phyloP scores from a whole-genome alignment of 345 rosid genomes.

The Pseudoturritis turrita region DNA sequence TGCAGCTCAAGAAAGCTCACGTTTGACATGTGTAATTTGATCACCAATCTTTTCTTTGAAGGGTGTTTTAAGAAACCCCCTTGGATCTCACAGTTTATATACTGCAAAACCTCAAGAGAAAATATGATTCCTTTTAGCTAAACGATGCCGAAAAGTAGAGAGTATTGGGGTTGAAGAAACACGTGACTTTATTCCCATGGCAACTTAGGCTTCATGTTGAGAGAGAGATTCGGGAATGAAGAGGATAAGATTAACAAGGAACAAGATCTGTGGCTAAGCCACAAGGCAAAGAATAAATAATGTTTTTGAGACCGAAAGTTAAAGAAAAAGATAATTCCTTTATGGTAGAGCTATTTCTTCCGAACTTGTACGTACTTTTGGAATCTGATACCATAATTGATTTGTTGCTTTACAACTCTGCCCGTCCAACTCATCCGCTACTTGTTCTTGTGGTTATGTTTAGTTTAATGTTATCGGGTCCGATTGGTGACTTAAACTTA shows the following conservation, averaged over 20 bases:
- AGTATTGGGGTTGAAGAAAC: slow-evolving; percentile 17
- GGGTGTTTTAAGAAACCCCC: not conserved
- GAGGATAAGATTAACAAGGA: slow-evolving; percentile 20
- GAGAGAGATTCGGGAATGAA: slow-evolving; percentile 1
- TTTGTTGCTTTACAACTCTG: not conserved
- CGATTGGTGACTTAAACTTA: too few relatives aligned
- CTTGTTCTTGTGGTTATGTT: too few relatives aligned
- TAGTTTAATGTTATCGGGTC: too few relatives aligned
- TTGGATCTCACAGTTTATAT: not conserved
- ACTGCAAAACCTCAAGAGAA: not conserved
- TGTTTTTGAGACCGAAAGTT: slow-evolving; percentile 5
- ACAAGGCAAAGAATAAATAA: not conserved
- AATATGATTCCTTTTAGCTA: not conserved
- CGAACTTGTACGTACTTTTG: not conserved
- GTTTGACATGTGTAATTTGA: slow-evolving; percentile 39
- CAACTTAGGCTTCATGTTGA: slow-evolving; percentile 4
- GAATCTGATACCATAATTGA: not conserved
- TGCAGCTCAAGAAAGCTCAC: slow-evolving; percentile 63
- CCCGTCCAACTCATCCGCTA: too few relatives aligned
- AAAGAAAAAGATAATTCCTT: not conserved
- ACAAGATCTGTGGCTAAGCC: not conserved
- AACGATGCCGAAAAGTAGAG: not conserved
- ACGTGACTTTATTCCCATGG: slow-evolving; percentile 23
- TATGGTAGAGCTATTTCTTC: too few relatives aligned
- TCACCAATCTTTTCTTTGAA: not conserved